Conservation (phyloP, 169 alveolate genomes). For the Eimeria sp. region DNA sequence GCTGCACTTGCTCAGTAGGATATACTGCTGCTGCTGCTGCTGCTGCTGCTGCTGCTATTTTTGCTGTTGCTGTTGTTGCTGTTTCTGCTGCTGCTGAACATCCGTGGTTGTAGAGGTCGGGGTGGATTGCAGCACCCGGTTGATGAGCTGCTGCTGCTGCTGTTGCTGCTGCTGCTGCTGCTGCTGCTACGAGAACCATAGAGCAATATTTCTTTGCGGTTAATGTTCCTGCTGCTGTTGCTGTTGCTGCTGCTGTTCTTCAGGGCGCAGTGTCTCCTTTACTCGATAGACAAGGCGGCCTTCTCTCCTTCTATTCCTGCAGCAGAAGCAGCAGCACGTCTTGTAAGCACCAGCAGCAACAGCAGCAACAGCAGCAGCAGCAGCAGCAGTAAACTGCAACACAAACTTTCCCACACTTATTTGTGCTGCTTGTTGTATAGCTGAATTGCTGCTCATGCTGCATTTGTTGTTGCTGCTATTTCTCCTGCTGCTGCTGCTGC, state of each 20-base stretch:
- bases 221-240: not conserved
- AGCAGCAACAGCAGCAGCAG: constrained; percentile 22
- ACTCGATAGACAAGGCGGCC: constrained; percentile 3
- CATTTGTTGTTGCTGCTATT: not conserved
- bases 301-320: constrained; percentile 21
- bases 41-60: constrained; percentile 52
- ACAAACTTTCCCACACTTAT: not conserved
- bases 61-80: not conserved
- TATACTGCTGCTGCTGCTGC: constrained; percentile 52
- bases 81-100: not conserved
- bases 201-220: not conserved
- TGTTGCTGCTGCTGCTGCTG: constrained; percentile 61
- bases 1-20: constrained; percentile 41
- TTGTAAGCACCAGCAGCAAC: constrained; percentile 31
- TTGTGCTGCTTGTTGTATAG: not conserved
- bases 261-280: constrained; percentile 61
- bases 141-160: constrained; percentile 25
- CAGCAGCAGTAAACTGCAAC: constrained; percentile 3
- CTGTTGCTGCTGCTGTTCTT: constrained; percentile 7
- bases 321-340: constrained; percentile 63
- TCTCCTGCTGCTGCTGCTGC: constrained; percentile 53
- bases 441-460: not conserved
- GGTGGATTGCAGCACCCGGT: not conserved
- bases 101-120: too few relatives aligned
- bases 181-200: not conserved